Base-by-base conservation (phyloP, 306 rosid species). In the Argentina anserina region DNA sequence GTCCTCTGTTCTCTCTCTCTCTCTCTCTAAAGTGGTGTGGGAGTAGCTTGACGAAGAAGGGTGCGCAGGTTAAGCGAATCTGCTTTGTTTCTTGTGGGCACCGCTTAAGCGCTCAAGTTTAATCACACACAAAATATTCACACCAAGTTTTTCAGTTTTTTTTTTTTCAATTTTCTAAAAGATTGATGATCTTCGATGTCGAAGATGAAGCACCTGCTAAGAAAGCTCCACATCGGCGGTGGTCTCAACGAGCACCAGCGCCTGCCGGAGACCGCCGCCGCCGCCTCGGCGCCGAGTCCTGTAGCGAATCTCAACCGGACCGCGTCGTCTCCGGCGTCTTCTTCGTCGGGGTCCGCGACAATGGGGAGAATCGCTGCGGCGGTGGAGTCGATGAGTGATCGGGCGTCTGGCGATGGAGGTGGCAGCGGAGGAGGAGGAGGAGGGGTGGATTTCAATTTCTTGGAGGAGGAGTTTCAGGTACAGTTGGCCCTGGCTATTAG, bases 221-320 rank as follows among this genome's bases (percentile, higher is more conserved):
- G 97, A 80, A 95, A 90, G 87, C 99, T 95, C 75, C 99, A 95
- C 90, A 95, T 95, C 87, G 99, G 97, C 66, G 97, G 94, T 14
- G 92, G 93, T 63, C 37, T 84, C 73, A 83, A 82, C 65, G 96
- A 83, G 37, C 89, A 82, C 58, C 91, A 81, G 34, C 67, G 93
- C 67, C 76, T 87, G 13, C 14, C 28, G 15, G 60, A 53, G 60
- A 53, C 60, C 31, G 9, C 60, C 76, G 73, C 80, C 20, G 76
- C 80, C 12, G 82, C 78, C n/a, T 14, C 84, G 21, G 77, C 64
- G 5, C 23, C 75, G 17, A 76, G 72, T 52, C 81, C 86, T 60
- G 52, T 46, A 47, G 36, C 80, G 67, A 61, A 41, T 67, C 79
- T 81, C 1, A 72, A 37, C 74, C 71, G 76, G 17, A 5, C 69